phyloP scores from a whole-genome alignment of 2,329 filamentous ascomycete genomes.

The Apiospora saccharicola region DNA sequence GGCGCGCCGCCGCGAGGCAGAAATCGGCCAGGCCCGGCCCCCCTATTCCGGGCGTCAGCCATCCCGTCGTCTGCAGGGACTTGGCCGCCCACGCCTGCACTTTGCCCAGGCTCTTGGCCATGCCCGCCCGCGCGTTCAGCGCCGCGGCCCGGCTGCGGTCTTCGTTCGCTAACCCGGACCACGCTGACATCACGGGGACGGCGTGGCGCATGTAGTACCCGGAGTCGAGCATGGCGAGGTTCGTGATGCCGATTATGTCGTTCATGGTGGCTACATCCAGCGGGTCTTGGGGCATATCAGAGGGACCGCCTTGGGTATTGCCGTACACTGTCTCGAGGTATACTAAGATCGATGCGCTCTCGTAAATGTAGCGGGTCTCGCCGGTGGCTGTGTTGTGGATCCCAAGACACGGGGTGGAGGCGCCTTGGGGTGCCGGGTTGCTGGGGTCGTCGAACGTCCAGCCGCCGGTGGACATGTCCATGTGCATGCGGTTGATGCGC shows the following conservation, averaged over 20 bases:
- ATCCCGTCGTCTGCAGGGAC: constrained; percentile 30
- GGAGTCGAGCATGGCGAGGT: constrained; percentile 27
- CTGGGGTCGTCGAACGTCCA: constrained; percentile 6
- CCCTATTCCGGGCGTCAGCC: constrained; percentile 33
- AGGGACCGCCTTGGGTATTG: neutral
- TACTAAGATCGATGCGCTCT: neutral
- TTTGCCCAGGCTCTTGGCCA: constrained; percentile 28
- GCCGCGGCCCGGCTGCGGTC: constrained; percentile 31
- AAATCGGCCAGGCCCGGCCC: constrained; percentile 34
- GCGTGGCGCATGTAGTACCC: constrained; percentile 31
- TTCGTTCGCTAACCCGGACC: constrained; percentile 26
- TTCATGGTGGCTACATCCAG: constrained; percentile 26
- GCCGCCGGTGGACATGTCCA: constrained; percentile 1
- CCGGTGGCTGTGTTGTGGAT: constrained; percentile 5
- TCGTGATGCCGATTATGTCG: constrained; percentile 31
- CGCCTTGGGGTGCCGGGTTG: neutral
- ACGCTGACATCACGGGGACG: constrained; percentile 28
- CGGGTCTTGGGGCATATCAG: neutral
- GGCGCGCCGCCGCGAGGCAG: constrained; percentile 29
- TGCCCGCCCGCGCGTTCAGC: constrained; percentile 26
- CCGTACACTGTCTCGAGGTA: constrained; percentile 5
- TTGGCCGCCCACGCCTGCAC: constrained; percentile 29
- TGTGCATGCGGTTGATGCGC: constrained; percentile 7
- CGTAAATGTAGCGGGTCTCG: constrained; percentile 6
- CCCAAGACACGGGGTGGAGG: constrained; percentile 1